These are phyloP conservation scores for Pueraria montana DNA, from an alignment of 306 rosid species.

Conservation along the genomic window DNA sequence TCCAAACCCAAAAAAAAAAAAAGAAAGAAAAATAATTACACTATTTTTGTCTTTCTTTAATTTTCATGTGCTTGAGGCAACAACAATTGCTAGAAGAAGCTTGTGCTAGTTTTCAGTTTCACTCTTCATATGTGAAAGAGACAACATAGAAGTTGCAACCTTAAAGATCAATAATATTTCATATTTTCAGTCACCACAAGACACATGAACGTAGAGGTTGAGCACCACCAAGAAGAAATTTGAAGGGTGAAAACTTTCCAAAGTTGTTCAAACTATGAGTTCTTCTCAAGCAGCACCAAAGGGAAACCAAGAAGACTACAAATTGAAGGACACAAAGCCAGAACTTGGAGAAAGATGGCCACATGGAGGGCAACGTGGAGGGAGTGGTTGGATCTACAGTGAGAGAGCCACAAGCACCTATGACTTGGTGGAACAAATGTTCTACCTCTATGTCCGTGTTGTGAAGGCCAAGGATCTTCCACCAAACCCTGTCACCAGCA, in stretches of 20 bases:
- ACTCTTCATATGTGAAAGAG: neutral
- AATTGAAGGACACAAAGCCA: conserved; percentile 81
- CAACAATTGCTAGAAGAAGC: neutral
- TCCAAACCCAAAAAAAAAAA: too few relatives aligned
- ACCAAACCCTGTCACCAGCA: conserved; percentile 66
- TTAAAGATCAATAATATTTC: neutral
- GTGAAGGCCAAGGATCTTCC: conserved; percentile 83
- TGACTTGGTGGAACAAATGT: conserved; percentile 89
- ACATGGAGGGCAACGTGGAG: conserved; percentile 80
- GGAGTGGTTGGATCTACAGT: conserved; percentile 78
- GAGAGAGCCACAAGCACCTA: conserved; percentile 89
- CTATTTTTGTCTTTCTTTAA: neutral
- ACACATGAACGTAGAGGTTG: conserved; percentile 22
- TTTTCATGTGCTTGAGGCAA: conserved; percentile 13
- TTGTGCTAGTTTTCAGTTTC: conserved; percentile 7
- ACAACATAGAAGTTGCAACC: neutral
- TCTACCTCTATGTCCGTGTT: conserved; percentile 80
- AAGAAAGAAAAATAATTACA: too few relatives aligned
- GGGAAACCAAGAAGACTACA: conserved; percentile 67
- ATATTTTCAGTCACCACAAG: neutral
- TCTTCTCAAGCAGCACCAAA: conserved; percentile 48
- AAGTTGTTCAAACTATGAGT: conserved; percentile 37
- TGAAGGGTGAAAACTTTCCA: neutral
- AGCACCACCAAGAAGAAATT: neutral
- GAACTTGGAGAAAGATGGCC: conserved; percentile 90